Percentiles rank a stretch among this genome's conserved stretches.
Conservation (phyloP, 371 early-diverging fungal genomes). For the Cokeromyces recurvatus region DNA sequence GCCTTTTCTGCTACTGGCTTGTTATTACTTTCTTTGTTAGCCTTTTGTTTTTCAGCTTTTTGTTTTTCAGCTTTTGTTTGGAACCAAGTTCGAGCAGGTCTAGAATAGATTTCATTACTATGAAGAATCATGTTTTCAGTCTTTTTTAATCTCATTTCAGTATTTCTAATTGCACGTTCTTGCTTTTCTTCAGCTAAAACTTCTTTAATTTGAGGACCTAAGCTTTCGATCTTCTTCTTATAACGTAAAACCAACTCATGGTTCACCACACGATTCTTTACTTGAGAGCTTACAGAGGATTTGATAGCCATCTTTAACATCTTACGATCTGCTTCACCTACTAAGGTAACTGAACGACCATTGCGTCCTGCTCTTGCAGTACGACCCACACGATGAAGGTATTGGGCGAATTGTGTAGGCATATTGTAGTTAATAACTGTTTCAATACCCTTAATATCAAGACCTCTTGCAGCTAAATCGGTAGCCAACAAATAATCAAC, state of each 20-base stretch:
- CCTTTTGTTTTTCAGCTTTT: slow-evolving; percentile 9
- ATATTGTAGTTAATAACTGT: slow-evolving; percentile 99
- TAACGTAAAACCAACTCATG: slow-evolving; percentile 71
- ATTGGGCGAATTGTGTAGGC: slow-evolving; percentile 93
- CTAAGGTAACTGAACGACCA: slow-evolving; percentile 87
- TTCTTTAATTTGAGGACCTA: slow-evolving; percentile 69
- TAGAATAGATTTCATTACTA: slow-evolving; percentile 80
- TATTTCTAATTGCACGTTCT: slow-evolving; percentile 62
- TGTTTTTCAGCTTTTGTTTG: slow-evolving; percentile 66
- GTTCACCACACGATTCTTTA: slow-evolving; percentile 88
- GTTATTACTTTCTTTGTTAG: too few relatives aligned
- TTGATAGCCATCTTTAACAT: slow-evolving; percentile 93
- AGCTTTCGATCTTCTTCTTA: slow-evolving; percentile 57
- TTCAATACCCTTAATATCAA: slow-evolving; percentile 98
- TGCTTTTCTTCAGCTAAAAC: slow-evolving; percentile 83
- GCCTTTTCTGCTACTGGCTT: not conserved
- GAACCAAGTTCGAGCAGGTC: slow-evolving; percentile 96
- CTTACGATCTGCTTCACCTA: slow-evolving; percentile 90
- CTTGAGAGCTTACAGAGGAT: slow-evolving; percentile 62
- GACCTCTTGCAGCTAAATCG: slow-evolving; percentile 99
- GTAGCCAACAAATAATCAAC: slow-evolving; percentile 95
- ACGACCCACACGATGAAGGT: slow-evolving; percentile 99
- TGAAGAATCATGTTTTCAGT: slow-evolving; percentile 82
- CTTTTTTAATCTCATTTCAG: slow-evolving; percentile 89
- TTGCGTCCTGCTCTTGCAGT: slow-evolving; percentile 95